Percentiles rank a stretch among this genome's conserved stretches.
Conservation (phyloP, 805 yeast species). For the Kodamaea fukazawae region DNA sequence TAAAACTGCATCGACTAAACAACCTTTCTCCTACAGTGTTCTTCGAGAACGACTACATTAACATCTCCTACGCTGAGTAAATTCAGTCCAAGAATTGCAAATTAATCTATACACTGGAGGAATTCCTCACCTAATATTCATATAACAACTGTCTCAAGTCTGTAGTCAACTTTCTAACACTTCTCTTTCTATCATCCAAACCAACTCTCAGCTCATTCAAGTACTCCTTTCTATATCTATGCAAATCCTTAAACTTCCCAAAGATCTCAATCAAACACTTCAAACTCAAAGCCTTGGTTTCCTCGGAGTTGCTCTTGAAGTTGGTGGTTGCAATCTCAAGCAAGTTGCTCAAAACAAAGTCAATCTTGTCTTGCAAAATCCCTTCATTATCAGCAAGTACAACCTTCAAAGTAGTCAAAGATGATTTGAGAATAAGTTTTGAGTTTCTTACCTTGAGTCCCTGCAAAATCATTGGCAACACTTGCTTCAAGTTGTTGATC, state of each 20-base stretch:
- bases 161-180: slow-evolving; percentile 71
- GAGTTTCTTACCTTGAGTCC: slow-evolving; percentile 46
- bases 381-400: slow-evolving; percentile 53
- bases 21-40: too few species aligned
- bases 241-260: slow-evolving; percentile 27
- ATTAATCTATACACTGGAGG: too few species aligned
- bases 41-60: too few species aligned
- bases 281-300: slow-evolving; percentile 56
- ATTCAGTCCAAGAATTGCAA: too few species aligned
- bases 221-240: slow-evolving; percentile 51
- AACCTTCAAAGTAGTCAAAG: slow-evolving; percentile 57
- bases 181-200: slow-evolving; percentile 72
- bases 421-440: slow-evolving; percentile 49
- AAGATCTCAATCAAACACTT: slow-evolving; percentile 49
- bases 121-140: slow-evolving; percentile 33
- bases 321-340: slow-evolving; percentile 32
- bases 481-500: slow-evolving; percentile 56
- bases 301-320: slow-evolving; percentile 35
- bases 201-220: slow-evolving; percentile 47
- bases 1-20: too few species aligned
- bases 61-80: too few species aligned
- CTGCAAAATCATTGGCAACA: slow-evolving; percentile 71
- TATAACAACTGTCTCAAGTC: slow-evolving; percentile 76
- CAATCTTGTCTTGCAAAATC: slow-evolving; percentile 51
- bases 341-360: slow-evolving; percentile 52